These are phyloP conservation scores for Epichloe scottii DNA, from an alignment of 2,329 filamentous ascomycete genomes.

Conservation along the genomic window DNA sequence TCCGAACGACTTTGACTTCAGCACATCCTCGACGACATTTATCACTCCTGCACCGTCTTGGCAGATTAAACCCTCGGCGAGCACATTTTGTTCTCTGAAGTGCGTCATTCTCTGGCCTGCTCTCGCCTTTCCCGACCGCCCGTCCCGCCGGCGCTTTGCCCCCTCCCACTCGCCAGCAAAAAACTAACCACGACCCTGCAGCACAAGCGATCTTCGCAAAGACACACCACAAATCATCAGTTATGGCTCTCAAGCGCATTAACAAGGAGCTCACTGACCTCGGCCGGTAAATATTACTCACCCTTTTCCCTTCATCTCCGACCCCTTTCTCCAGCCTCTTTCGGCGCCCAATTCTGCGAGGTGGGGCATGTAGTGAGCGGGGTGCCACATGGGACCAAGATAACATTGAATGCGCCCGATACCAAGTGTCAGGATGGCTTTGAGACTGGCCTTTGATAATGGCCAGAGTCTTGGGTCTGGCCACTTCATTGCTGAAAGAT, in stretches of 20 bases:
- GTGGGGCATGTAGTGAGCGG: constrained; percentile 25
- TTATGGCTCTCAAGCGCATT: constrained; percentile 84
- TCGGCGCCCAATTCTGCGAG: constrained; percentile 19
- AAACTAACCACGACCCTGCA: constrained; percentile 12
- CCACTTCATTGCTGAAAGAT: not conserved
- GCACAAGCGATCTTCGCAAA: constrained; percentile 13
- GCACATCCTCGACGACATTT: constrained; percentile 1
- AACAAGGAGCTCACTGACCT: constrained; percentile 89
- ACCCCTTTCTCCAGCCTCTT: constrained; percentile 5
- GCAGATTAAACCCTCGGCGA: constrained; percentile 4
- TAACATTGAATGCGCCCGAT: constrained; percentile 8
- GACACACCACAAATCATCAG: constrained; percentile 21
- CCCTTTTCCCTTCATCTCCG: constrained; percentile 3
- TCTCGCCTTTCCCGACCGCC: constrained; percentile 7
- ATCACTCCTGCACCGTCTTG: constrained; percentile 10
- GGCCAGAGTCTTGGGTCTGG: not conserved
- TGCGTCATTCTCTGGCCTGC: constrained; percentile 15
- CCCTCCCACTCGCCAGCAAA: constrained; percentile 1
- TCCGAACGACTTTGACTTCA: not conserved
- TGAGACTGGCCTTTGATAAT: not conserved
- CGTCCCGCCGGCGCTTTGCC: constrained; percentile 3
- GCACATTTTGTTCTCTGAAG: constrained; percentile 12
- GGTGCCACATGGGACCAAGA: constrained; percentile 14
- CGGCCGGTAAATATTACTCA: constrained; percentile 55
- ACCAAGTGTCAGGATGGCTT: not conserved